These are phyloP conservation scores for Kodamaea lidongshanica DNA, from an alignment of 805 yeast genomes.

Conservation along the genomic window DNA sequence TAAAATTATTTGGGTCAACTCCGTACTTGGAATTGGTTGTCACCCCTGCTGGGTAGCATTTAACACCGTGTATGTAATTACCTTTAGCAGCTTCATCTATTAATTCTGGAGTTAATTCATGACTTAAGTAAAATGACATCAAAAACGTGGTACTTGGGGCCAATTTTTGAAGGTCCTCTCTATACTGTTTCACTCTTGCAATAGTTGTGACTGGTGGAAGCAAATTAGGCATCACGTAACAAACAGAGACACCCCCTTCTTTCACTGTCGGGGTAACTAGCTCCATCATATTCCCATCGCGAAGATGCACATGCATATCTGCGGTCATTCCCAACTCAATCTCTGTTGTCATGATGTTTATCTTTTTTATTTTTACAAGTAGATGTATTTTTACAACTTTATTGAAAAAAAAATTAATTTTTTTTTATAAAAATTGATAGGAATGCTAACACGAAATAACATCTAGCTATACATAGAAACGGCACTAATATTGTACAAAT, in stretches of 20 bases:
- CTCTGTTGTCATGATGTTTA: constrained; percentile 13
- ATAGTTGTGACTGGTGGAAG: constrained; percentile 86
- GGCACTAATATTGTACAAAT: too few relatives aligned
- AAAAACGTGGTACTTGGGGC: constrained; percentile 82
- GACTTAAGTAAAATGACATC: constrained; percentile 83
- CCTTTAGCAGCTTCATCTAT: constrained; percentile 68
- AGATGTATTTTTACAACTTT: too few relatives aligned
- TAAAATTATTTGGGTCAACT: constrained; percentile 88
- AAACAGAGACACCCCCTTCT: constrained; percentile 86
- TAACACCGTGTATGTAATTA: constrained; percentile 77
- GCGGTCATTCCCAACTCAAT: constrained; percentile 66
- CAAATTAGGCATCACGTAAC: constrained; percentile 93
- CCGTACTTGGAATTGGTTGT: constrained; percentile 95
- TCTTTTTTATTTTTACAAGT: too few relatives aligned
- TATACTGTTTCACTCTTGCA: constrained; percentile 66
- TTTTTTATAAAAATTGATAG: too few relatives aligned
- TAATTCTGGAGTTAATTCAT: constrained; percentile 77
- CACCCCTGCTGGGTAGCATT: constrained; percentile 98
- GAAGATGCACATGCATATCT: constrained; percentile 93
- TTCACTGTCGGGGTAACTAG: constrained; percentile 84
- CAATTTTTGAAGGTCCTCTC: constrained; percentile 51
- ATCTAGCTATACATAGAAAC: too few relatives aligned
- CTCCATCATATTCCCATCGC: constrained; percentile 92
- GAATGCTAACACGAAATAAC: too few relatives aligned
- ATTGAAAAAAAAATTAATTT: too few relatives aligned